phyloP scores from a whole-genome alignment of 768 basidiomycete species.

The Lenzites betulinus region DNA sequence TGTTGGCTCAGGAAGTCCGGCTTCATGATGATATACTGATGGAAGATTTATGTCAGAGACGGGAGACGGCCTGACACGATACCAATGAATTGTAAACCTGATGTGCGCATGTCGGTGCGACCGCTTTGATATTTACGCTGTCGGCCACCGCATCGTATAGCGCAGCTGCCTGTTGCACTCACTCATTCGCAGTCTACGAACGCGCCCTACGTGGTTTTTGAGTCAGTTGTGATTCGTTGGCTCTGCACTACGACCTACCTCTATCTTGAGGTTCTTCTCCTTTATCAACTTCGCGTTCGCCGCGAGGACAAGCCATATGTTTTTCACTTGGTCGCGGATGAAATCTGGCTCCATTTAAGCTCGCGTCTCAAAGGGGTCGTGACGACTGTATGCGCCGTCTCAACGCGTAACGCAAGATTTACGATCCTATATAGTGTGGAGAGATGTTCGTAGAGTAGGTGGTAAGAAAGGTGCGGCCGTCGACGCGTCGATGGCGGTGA shows the following conservation, averaged over 20 bases:
- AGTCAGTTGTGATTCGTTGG: too few species aligned
- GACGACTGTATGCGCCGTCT: neutral
- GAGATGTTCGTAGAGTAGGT: neutral
- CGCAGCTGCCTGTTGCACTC: neutral
- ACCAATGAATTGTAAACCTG: neutral
- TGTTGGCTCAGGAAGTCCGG: conserved; percentile 9
- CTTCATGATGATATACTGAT: neutral
- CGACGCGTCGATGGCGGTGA: neutral
- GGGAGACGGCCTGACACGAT: neutral
- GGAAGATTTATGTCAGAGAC: neutral
- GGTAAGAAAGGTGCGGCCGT: neutral
- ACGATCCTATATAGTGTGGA: neutral
- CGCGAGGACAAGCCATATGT: conserved; percentile 2
- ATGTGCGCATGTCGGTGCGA: neutral
- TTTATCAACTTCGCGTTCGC: conserved; percentile 6
- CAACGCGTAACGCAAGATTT: neutral
- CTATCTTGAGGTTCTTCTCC: neutral
- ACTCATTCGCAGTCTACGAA: neutral
- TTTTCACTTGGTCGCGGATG: conserved; percentile 6
- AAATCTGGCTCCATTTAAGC: conserved; percentile 6
- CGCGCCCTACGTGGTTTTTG: neutral
- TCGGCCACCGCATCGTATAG: conserved; percentile 1
- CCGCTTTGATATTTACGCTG: neutral
- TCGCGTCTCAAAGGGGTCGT: neutral
- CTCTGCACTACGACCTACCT: neutral